phyloP scores from a whole-genome alignment of 495 filamentous ascomycete species.

The Penicillium verhagenii region DNA sequence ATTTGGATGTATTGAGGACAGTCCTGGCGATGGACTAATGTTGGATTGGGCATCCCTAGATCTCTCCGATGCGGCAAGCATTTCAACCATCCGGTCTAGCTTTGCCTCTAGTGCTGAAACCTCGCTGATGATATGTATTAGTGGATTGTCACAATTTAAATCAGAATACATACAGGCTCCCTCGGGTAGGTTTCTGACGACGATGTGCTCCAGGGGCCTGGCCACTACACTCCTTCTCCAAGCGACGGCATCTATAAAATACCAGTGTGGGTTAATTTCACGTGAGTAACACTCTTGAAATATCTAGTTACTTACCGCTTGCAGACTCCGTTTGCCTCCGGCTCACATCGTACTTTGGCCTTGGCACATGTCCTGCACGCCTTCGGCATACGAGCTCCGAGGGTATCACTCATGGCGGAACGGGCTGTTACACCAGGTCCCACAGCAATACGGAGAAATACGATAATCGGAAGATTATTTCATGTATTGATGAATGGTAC shows the following conservation, averaged over 20 bases:
- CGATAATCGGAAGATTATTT: background rate
- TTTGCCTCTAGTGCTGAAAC: slow-evolving; percentile 22
- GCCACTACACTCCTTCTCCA: slow-evolving; percentile 25
- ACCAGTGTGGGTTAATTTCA: background rate
- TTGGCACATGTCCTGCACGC: slow-evolving; percentile 28
- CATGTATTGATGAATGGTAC: no score
- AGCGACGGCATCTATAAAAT: slow-evolving; percentile 18
- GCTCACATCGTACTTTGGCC: slow-evolving; percentile 29
- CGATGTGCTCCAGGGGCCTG: slow-evolving; percentile 25
- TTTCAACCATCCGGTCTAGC: slow-evolving; percentile 24
- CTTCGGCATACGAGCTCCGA: slow-evolving; percentile 17
- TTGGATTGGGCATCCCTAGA: slow-evolving; percentile 8
- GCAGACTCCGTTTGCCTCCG: slow-evolving; percentile 16
- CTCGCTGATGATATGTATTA: slow-evolving; percentile 7
- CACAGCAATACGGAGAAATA: background rate
- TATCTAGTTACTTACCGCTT: slow-evolving; percentile 16
- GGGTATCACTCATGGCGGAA: background rate
- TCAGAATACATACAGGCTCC: slow-evolving; percentile 9
- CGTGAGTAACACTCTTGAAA: no score
- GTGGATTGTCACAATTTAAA: background rate
- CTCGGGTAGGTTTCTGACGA: slow-evolving; percentile 6
- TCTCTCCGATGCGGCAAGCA: slow-evolving; percentile 20
- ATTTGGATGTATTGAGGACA: background rate
- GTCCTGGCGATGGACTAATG: background rate
- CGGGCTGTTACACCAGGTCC: background rate